Evolutionary conservation across 805 yeast species (phyloP), one percentile per base, ranked within the genome.

Genomic region (Blastobotrys parvus): DNA sequence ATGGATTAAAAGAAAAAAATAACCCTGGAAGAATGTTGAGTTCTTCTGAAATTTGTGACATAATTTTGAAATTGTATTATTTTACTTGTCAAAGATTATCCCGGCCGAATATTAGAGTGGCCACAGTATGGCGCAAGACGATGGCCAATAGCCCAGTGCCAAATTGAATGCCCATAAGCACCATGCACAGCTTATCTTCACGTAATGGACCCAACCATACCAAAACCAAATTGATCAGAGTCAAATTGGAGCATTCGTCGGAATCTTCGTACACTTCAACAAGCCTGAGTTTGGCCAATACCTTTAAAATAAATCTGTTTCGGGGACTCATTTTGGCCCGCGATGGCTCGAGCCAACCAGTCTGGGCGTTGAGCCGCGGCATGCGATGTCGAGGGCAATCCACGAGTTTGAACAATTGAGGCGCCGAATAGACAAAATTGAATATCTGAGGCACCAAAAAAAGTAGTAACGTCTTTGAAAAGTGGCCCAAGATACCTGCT

Each of bases 341-440:
- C 1, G 92, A 83, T 17, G 94, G 88, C 57, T 85, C 77, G 71
- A 92, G 68, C 37, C 81, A 64, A 1, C 90, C 88, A 47, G 84
- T 80, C 13, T 69, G 62, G 10, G 65, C 67, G 54, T 85, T 78
- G 57, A 84, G 83, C 49, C 69, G 72, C 1, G 99, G 99, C 59
- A 92, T 58, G 56, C 99, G 72, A 62, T 92, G 99, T 53, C 99
- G 75, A 19, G 99, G 99, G 57, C 97, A 92, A 3, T 92, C 94
- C 16, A 92, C 80, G 1, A 92, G 52, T 31, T 81, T 77, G 63
- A 90, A 82, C 49, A 92, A 63, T 62, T 92, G 99, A 1, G 98
- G 97, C n/a, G 78, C 75, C 0, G 95, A 86, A 63, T 88, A 92
- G 17, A 87, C 51, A 53, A 92, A 92, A 60, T 92, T 92, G 64